phyloP scores from a whole-genome alignment of 225 moss, liverwort and hornwort species.

The Physcomitrellopsis africana region DNA sequence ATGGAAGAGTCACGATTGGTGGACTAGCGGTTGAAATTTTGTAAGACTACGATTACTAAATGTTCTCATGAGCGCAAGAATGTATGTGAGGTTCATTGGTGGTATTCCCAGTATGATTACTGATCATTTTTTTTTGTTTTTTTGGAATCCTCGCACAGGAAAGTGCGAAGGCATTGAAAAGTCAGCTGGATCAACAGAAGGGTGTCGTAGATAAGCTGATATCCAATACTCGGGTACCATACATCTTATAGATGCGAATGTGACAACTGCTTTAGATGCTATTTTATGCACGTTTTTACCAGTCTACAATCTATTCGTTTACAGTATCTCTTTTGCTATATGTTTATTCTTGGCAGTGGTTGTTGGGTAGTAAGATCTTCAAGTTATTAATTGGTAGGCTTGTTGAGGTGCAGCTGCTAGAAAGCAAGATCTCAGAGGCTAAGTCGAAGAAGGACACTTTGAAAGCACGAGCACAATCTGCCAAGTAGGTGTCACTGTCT shows the following conservation, averaged over 20 bases:
- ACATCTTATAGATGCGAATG: neutral
- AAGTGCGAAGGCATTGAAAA: slow-evolving; percentile 85
- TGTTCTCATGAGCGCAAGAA: neutral
- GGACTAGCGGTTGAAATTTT: slow-evolving; percentile 9
- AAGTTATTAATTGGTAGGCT: slow-evolving; percentile 14
- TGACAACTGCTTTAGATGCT: slow-evolving; percentile 11
- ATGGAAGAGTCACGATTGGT: neutral
- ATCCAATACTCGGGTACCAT: slow-evolving; percentile 84
- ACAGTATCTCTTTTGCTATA: neutral
- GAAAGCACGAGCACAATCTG: slow-evolving; percentile 98
- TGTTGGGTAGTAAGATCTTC: neutral
- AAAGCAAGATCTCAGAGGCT: slow-evolving; percentile 98
- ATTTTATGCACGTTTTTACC: neutral
- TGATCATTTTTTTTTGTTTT: slow-evolving; percentile 3
- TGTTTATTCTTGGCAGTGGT: slow-evolving; percentile 10
- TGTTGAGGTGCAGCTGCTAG: slow-evolving; percentile 68
- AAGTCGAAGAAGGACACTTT: slow-evolving; percentile 99
- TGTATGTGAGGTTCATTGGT: slow-evolving; percentile 9
- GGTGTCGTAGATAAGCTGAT: slow-evolving; percentile 91
- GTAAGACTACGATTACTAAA: too few species aligned
- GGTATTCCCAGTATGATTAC: neutral
- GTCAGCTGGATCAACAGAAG: slow-evolving; percentile 94
- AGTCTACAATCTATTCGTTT: slow-evolving; percentile 1
- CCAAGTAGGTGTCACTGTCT: slow-evolving; percentile 59
- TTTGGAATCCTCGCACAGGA: slow-evolving; percentile 54